Evolutionary conservation across 2,329 filamentous ascomycete species (phyloP).

Genomic region (Fusarium azukiicola): DNA sequence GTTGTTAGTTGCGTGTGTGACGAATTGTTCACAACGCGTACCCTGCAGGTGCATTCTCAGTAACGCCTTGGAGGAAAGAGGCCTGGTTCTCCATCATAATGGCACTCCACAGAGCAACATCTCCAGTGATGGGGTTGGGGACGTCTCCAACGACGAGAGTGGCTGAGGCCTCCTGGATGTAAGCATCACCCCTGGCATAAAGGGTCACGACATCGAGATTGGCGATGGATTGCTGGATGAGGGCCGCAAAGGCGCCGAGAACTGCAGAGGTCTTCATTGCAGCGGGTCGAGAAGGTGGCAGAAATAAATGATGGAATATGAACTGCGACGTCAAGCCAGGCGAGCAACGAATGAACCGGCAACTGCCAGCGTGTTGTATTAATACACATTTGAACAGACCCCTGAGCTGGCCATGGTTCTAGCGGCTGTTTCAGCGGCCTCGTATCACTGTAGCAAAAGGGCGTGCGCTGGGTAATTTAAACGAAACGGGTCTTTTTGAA

Average conservation of each 20-base stretch:
- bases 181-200: not conserved
- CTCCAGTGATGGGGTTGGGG: slow-evolving; percentile 30
- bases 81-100: slow-evolving; percentile 34
- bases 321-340: not conserved
- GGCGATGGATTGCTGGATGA: not conserved
- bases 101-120: slow-evolving; percentile 34
- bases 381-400: not conserved
- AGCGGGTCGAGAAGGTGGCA: not conserved
- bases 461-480: not conserved
- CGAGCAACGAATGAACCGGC: not conserved
- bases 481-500: not conserved
- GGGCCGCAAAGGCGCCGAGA: not conserved
- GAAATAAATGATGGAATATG: not conserved
- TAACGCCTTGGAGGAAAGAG: slow-evolving; percentile 33
- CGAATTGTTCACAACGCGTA: not conserved
- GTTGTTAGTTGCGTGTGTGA: not conserved
- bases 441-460: not conserved
- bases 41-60: slow-evolving; percentile 27
- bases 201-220: slow-evolving; percentile 32
- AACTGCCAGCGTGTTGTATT: not conserved
- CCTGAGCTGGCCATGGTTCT: not conserved
- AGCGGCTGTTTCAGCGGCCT: not conserved
- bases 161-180: slow-evolving; percentile 35
- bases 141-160: slow-evolving; percentile 26
- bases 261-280: slow-evolving; percentile 16